phyloP scores from a whole-genome alignment of 139 green algal species.

The Penium margaritaceum region DNA sequence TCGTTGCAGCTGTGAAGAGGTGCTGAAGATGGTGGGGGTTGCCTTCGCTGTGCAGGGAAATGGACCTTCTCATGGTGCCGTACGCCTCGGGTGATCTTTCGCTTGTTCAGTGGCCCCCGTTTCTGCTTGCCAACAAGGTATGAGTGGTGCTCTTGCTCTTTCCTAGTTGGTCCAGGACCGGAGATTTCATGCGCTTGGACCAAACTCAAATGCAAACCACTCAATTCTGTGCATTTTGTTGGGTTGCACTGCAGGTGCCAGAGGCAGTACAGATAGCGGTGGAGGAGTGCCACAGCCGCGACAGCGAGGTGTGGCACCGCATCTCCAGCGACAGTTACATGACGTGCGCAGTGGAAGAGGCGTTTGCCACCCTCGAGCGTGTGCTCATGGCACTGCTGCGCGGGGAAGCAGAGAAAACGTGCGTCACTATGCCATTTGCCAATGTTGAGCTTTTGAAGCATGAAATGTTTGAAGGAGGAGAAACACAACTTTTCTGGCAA shows the following conservation, averaged over 20 bases:
- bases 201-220: too few relatives aligned
- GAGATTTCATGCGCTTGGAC: too few relatives aligned
- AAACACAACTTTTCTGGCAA: too few relatives aligned
- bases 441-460: too few relatives aligned
- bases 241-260: conserved; percentile 12
- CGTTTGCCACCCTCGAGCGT: conserved; percentile 10
- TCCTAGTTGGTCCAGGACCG: too few relatives aligned
- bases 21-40: too few relatives aligned
- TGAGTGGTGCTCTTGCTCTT: background rate
- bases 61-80: conserved; percentile 16
- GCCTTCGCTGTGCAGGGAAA: conserved; percentile 17
- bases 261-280: conserved; percentile 15
- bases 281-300: background rate
- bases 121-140: conserved; percentile 29
- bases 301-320: conserved; percentile 14
- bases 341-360: conserved; percentile 17
- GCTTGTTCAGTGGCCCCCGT: conserved; percentile 22
- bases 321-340: conserved; percentile 14
- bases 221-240: too few relatives aligned
- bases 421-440: too few relatives aligned
- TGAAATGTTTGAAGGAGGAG: too few relatives aligned
- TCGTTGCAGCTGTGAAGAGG: too few relatives aligned
- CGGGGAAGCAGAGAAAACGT: background rate
- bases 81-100: conserved; percentile 4
- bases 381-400: conserved; percentile 23